A percentile compares a stretch with the other conserved stretches of the same genome.
Conservation (phyloP, 768 basidiomycete genomes). For the Suillus spraguei region DNA sequence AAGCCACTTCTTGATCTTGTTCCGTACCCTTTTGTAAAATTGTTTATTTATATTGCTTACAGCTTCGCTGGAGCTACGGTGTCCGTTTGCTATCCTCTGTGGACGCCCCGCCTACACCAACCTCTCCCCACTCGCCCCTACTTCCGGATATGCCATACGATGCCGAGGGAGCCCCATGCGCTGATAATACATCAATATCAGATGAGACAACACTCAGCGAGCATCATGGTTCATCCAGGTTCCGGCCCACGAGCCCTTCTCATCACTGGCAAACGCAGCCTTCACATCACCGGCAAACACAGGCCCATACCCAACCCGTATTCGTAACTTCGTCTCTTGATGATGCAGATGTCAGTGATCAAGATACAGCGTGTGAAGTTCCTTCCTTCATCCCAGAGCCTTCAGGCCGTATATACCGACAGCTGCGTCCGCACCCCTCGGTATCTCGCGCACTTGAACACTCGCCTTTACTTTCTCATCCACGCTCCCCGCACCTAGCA, state of each 20-base stretch:
- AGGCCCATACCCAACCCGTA: neutral
- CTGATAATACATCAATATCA: neutral
- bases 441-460: neutral
- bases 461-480: neutral
- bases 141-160: neutral
- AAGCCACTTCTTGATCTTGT: neutral
- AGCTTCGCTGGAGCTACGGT: conserved; percentile 94
- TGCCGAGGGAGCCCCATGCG: neutral
- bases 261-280: conserved; percentile 3
- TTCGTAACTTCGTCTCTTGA: neutral
- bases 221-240: neutral
- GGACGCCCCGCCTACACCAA: conserved; percentile 42
- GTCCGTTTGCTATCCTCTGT: conserved; percentile 79
- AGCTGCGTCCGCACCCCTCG: neutral
- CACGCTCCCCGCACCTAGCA: conserved; percentile 24
- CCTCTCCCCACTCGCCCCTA: neutral
- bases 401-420: neutral
- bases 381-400: neutral
- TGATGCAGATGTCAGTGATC: neutral
- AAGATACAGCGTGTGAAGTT: neutral
- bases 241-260: neutral
- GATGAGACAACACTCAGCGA: conserved; percentile 18
- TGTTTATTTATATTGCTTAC: conserved; percentile 3
- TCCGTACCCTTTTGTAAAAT: neutral
- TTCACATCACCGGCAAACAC: neutral